Percentiles rank a stretch among this genome's conserved stretches.
These are phyloP conservation scores for Xylaria longipes DNA, from an alignment of 495 filamentous ascomycete genomes.

Conservation along the genomic window DNA sequence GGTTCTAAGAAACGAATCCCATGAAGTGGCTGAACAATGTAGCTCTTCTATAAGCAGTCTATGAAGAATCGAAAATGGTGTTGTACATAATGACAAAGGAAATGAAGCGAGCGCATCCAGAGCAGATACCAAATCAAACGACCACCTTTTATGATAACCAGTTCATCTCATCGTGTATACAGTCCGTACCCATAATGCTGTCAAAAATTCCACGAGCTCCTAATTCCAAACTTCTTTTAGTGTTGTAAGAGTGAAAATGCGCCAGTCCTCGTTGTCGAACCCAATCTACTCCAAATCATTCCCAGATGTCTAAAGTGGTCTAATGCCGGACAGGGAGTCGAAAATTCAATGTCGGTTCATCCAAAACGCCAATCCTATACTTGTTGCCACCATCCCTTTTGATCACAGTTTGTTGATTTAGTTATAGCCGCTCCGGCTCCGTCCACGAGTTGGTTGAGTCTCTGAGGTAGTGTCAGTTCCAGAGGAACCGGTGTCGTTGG, in stretches of 20 bases:
- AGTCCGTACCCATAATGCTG: not conserved
- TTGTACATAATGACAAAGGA: conserved; percentile 21
- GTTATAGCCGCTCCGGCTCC: conserved; percentile 30
- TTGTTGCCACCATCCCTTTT: not conserved
- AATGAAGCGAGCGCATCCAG: conserved; percentile 13
- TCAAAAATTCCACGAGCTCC: not conserved
- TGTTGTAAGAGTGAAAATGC: conserved; percentile 11
- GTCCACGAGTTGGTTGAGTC: conserved; percentile 22
- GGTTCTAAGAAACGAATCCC: not conserved
- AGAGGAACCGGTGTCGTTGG: conserved; percentile 24
- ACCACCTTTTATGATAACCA: conserved; percentile 9
- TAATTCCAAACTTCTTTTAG: conserved; percentile 14
- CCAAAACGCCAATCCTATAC: conserved; percentile 19
- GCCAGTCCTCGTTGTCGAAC: not conserved
- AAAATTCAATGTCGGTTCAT: not conserved
- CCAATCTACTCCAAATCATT: conserved; percentile 20
- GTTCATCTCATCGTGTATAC: conserved; percentile 13
- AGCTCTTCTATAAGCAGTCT: conserved; percentile 23
- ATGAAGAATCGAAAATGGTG: conserved; percentile 18
- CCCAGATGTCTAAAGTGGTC: not conserved
- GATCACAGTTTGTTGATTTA: not conserved
- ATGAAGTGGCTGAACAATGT: conserved; percentile 7
- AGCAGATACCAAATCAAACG: not conserved
- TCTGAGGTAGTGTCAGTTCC: conserved; percentile 11
- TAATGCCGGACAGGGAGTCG: not conserved